These are phyloP conservation scores for Curvularia eragrostidis DNA, from an alignment of 2,329 filamentous ascomycete genomes.

Conservation along the genomic window DNA sequence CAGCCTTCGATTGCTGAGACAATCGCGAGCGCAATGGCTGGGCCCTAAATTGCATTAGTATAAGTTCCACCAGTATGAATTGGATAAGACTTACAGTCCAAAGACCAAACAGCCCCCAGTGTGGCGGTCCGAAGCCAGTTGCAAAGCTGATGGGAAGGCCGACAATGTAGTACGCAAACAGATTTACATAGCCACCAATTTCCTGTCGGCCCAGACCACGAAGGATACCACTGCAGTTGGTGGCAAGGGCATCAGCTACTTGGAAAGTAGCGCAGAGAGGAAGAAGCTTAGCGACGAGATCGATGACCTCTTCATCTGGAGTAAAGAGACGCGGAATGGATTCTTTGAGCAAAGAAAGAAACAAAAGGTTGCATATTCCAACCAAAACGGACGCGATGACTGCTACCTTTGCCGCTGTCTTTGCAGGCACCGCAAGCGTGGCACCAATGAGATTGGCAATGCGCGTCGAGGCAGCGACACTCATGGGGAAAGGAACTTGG, in stretches of 20 bases:
- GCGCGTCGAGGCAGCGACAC: slow-evolving; percentile 85
- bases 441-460: slow-evolving; percentile 93
- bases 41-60: slow-evolving; percentile 44
- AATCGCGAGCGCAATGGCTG: slow-evolving; percentile 68
- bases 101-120: slow-evolving; percentile 79
- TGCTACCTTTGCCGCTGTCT: slow-evolving; percentile 78
- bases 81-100: slow-evolving; percentile 62
- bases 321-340: slow-evolving; percentile 80
- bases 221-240: slow-evolving; percentile 82
- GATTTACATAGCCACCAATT: slow-evolving; percentile 86
- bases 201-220: slow-evolving; percentile 87
- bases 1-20: slow-evolving; percentile 63
- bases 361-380: slow-evolving; percentile 77
- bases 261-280: slow-evolving; percentile 89
- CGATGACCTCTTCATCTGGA: slow-evolving; percentile 68
- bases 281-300: slow-evolving; percentile 71
- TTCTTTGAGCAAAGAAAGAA: slow-evolving; percentile 72
- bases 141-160: slow-evolving; percentile 84
- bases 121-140: slow-evolving; percentile 75
- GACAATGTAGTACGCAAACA: slow-evolving; percentile 85
- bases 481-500: slow-evolving; percentile 90
- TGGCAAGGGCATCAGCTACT: slow-evolving; percentile 81
- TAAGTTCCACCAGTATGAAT: not conserved
- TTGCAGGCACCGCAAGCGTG: slow-evolving; percentile 79
- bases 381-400: slow-evolving; percentile 71